Conservation (phyloP, 2,329 filamentous ascomycete species). For the Lasiodiplodia sp. region DNA sequence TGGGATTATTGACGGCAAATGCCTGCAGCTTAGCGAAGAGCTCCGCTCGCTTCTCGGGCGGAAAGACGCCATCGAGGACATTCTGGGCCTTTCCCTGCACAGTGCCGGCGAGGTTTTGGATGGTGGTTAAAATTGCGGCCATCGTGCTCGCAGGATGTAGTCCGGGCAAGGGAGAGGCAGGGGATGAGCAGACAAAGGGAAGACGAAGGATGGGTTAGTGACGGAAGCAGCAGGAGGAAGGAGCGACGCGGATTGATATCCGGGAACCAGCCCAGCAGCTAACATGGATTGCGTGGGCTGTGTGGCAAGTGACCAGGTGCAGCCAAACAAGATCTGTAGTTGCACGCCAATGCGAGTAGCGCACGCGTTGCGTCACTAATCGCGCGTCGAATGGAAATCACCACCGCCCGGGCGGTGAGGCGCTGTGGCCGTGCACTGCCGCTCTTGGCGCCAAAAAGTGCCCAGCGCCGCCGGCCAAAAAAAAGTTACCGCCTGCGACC, state of each 20-base stretch:
- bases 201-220: neutral
- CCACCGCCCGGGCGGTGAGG: neutral
- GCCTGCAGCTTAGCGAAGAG: conserved; percentile 60
- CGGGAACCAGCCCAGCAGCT: conserved; percentile 4
- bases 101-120: conserved; percentile 35
- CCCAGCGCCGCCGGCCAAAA: neutral
- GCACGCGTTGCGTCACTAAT: conserved; percentile 20
- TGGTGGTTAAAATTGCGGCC: conserved; percentile 37
- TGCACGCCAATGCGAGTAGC: conserved; percentile 11
- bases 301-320: neutral
- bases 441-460: conserved; percentile 4
- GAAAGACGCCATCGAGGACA: conserved; percentile 61
- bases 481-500: conserved; percentile 15
- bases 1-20: conserved; percentile 70
- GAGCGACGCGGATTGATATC: neutral
- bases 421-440: neutral
- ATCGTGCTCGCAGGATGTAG: conserved; percentile 33
- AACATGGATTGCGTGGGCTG: conserved; percentile 9
- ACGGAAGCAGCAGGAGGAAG: neutral
- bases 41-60: conserved; percentile 66
- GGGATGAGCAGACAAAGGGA: conserved; percentile 6
- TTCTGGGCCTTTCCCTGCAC: conserved; percentile 39
- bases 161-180: neutral
- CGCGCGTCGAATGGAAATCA: neutral
- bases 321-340: conserved; percentile 23